Evolutionary conservation across 1,139 yeast genomes (phyloP), one percentile per base, ranked within the genome.

Genomic region (Kurtzmaniella quercitrusa): DNA sequence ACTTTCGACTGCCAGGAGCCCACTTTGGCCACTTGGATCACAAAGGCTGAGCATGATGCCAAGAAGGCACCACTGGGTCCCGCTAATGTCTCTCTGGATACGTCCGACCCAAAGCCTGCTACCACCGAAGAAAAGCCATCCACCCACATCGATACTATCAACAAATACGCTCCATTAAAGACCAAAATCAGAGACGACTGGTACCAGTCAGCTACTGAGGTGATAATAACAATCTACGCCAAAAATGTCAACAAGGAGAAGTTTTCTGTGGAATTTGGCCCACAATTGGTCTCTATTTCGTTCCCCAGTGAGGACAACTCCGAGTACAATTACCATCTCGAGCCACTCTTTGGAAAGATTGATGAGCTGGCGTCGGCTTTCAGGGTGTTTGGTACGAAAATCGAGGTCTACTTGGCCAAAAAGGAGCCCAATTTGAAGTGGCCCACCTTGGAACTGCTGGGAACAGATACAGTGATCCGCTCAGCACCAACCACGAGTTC

Each of bases 211-310:
- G 59, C 68, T 14, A 69, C 68, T 1, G 60, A 65, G 2, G 77
- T 90, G 14, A 81, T 83, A 6, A 70, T 91, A 29, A 81, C 95
- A 1, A 67, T 93, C 7, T 93, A 85, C 54, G 81, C 89, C 45
- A 83, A 85, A 51, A 77, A 77, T 37, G 72, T 84, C 25, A 81
- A 85, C 16, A 63, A 66, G 40, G 74, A 70, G 2, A 53, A 66
- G 1, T 62, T 73, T 37, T 54, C 57, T 2, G 65, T 79, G 15
- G 60, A 63, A 1, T 70, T 79, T 44, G 53, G 56, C 3, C 40
- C 55, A 1, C 51, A 48, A 3, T 56, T 73, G 0, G 68, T 76
- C 1, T 48, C 63, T 16, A 67, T 77, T 9, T 56, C 71, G 21
- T 75, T 75, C 53, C 81, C 82, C 38, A 74, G 70, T 40, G 66